Evolutionary conservation across 495 filamentous ascomycete species (phyloP), one percentile per base, ranked within the genome.

Genomic region (Xylaria curta): DNA sequence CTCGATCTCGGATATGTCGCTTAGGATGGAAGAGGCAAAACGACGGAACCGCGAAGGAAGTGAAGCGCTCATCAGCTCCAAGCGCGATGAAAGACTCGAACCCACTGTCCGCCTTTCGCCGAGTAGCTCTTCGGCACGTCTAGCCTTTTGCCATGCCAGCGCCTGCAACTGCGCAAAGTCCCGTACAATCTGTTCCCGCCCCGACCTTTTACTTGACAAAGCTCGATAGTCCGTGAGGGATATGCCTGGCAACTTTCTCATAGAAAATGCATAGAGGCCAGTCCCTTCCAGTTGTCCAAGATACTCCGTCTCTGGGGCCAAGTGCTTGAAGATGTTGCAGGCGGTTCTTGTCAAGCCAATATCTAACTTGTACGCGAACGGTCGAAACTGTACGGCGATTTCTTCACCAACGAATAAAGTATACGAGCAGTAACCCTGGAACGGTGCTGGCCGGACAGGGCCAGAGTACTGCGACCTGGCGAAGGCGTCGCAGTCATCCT

Each of bases 371-470:
- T 87, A 82, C 2, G 72, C 74, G 0, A 66, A 33, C 26, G 87
- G 86, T 4, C 87, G 83, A 70, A 89, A 85, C 73, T 89, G 87
- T 24, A 89, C 73, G 67, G 87, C 80, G 10, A 66, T 73, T 36
- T 80, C 72, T 6, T 75, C 63, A 36, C 76, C 78, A 17, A 85
- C 77, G 40, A 78, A 78, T 8, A 89, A 51, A 0, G 87, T 87
- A 71, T 82, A 82, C 26, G 87, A 88, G 70, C 87, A 89, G 74
- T 84, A 85, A 47, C 87, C 87, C 67, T 89, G 87, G 21, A 72
- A 75, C 8, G 76, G 71, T 12, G 79, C 74, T 9, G 79, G 76
- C 5, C 66, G 53, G 19, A 82, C 75, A 26, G 56, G 36, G 28
- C 71, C 74, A 28, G 72, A 62, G 49, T 74, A 77, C 10, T 47